Conservation (phyloP, 352 stramenopile genomes). For the Pythium periplocum region DNA sequence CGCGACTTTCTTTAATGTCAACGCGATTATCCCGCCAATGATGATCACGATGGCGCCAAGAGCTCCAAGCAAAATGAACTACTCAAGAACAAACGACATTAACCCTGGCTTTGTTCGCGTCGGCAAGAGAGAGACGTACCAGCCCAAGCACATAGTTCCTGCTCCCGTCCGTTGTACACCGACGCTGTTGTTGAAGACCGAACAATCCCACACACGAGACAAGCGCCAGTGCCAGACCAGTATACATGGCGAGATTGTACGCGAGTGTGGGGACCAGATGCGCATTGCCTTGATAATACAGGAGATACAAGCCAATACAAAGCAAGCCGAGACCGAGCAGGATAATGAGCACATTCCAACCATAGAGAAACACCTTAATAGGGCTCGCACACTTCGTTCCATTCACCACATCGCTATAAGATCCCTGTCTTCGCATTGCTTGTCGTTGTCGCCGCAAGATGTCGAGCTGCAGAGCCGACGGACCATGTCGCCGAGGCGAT, state of each 20-base stretch:
- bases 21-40: slow-evolving; percentile 36
- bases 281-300: slow-evolving; percentile 58
- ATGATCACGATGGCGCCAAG: slow-evolving; percentile 36
- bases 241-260: slow-evolving; percentile 51
- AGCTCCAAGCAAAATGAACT: slow-evolving; percentile 48
- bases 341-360: slow-evolving; percentile 46
- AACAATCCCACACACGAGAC: slow-evolving; percentile 39
- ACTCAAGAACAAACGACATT: slow-evolving; percentile 1
- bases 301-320: slow-evolving; percentile 48
- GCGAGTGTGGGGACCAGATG: slow-evolving; percentile 39
- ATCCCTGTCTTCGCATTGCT: slow-evolving; percentile 22
- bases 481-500: slow-evolving; percentile 1
- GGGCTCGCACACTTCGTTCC: slow-evolving; percentile 22
- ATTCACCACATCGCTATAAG: slow-evolving; percentile 32
- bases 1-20: slow-evolving; percentile 37
- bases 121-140: slow-evolving; percentile 18
- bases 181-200: slow-evolving; percentile 44
- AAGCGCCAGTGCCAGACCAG: slow-evolving; percentile 32
- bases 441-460: slow-evolving; percentile 28
- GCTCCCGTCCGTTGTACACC: slow-evolving; percentile 39
- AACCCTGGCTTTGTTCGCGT: slow-evolving; percentile 2
- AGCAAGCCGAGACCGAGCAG: slow-evolving; percentile 40
- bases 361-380: slow-evolving; percentile 44
- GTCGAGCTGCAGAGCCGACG: slow-evolving; percentile 17
- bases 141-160: slow-evolving; percentile 56